A percentile compares a stretch with the other conserved stretches of the same genome.
These are phyloP conservation scores for Rhodotorula sp. DNA, from an alignment of 1,284 basidiomycete genomes.

Conservation along the genomic window DNA sequence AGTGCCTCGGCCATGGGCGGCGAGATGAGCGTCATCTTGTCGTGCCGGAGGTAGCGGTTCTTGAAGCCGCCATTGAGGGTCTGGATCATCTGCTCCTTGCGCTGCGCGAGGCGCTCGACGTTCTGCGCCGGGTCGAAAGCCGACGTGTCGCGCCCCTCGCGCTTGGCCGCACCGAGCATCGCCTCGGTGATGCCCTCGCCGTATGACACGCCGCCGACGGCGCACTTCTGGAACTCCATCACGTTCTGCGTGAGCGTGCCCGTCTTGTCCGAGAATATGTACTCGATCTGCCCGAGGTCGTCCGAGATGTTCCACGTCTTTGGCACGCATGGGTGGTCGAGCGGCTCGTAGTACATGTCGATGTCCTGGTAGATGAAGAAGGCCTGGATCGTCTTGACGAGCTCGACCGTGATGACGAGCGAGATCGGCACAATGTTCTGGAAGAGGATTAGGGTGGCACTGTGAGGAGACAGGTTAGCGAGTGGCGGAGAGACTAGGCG, in stretches of 20 bases:
- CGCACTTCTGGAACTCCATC: conserved; percentile 98
- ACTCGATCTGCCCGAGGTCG: conserved; percentile 96
- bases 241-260: conserved; percentile 90
- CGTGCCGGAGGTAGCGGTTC: conserved; percentile 80
- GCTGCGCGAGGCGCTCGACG: conserved; percentile 55
- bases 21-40: conserved; percentile 85
- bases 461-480: conserved; percentile 27
- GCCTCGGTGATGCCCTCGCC: conserved; percentile 95
- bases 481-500: conserved; percentile 57
- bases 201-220: conserved; percentile 77
- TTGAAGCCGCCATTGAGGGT: conserved; percentile 76
- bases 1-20: conserved; percentile 78
- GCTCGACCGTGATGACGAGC: conserved; percentile 95
- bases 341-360: conserved; percentile 88
- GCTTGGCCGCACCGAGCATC: conserved; percentile 83
- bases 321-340: conserved; percentile 84
- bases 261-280: conserved; percentile 97
- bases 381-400: conserved; percentile 96
- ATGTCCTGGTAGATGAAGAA: conserved; percentile 93
- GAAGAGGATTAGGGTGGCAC: conserved; percentile 79
- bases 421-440: conserved; percentile 98
- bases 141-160: conserved; percentile 68
- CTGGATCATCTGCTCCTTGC: conserved; percentile 78
- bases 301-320: conserved; percentile 99
- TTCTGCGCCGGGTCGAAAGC: conserved; percentile 70